These are phyloP conservation scores for Metarhizium sp. DNA, from an alignment of 2,329 filamentous ascomycete genomes.

Conservation along the genomic window DNA sequence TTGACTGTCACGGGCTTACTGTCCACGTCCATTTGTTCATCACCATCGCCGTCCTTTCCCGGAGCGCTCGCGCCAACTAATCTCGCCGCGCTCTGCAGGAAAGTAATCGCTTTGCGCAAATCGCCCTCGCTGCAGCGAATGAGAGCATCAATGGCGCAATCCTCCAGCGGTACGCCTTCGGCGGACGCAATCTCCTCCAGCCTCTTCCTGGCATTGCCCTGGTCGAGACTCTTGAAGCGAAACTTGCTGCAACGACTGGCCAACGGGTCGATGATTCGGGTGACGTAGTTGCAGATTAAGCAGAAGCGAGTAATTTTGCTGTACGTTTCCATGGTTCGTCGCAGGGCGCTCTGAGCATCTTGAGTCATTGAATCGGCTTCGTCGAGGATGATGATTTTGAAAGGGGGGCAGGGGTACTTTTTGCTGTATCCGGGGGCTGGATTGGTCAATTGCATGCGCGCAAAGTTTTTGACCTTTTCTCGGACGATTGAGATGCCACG, in stretches of 20 bases:
- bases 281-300: constrained; percentile 97
- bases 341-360: constrained; percentile 86
- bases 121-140: constrained; percentile 89
- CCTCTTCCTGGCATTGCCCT: constrained; percentile 69
- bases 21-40: constrained; percentile 53
- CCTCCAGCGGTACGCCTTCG: constrained; percentile 68
- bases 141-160: constrained; percentile 73
- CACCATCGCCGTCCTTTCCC: constrained; percentile 39
- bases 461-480: constrained; percentile 97
- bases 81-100: constrained; percentile 85
- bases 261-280: constrained; percentile 91
- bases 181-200: constrained; percentile 73
- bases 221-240: constrained; percentile 91
- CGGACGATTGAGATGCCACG: constrained; percentile 95
- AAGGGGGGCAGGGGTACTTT: constrained; percentile 86
- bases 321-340: constrained; percentile 97
- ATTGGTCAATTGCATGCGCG: constrained; percentile 85
- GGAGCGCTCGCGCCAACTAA: constrained; percentile 61
- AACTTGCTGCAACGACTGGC: constrained; percentile 94
- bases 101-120: constrained; percentile 91
- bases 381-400: constrained; percentile 98
- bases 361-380: constrained; percentile 99
- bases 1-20: constrained; percentile 60
- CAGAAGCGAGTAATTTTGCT: constrained; percentile 95
- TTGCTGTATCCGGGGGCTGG: constrained; percentile 59